Conservation (phyloP, 257 asterid genomes). For the Solanum phureja region DNA sequence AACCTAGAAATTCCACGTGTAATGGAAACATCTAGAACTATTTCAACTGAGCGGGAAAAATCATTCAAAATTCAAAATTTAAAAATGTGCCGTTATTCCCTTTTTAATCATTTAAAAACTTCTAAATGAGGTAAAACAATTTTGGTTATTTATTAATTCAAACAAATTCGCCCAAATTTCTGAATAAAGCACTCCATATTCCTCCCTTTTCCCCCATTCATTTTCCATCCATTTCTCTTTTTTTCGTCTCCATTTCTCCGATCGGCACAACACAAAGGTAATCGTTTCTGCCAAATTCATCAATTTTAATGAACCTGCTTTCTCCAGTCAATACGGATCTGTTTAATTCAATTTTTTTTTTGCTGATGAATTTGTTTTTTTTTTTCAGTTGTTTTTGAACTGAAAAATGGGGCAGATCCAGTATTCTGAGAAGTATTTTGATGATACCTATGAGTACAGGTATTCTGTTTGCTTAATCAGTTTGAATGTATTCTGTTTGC, state of each 20-base stretch:
- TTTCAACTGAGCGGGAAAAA: background rate
- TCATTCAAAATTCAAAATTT: background rate
- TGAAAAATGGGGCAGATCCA: constrained; percentile 44
- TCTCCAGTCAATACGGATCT: background rate
- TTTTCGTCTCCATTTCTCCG: background rate
- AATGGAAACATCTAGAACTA: background rate
- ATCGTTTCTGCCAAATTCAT: background rate
- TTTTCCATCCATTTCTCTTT: background rate
- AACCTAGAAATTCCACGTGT: background rate
- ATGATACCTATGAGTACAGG: constrained; percentile 44
- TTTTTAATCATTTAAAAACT: background rate
- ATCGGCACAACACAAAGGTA: background rate
- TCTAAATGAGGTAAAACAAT: background rate
- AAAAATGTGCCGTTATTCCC: background rate
- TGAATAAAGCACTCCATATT: background rate
- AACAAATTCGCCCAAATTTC: background rate
- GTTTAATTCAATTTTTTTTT: background rate
- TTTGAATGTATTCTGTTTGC: background rate
- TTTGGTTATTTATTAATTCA: background rate
- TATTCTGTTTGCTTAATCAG: background rate
- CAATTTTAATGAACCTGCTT: background rate
- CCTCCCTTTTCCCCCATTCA: background rate
- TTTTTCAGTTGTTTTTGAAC: background rate
- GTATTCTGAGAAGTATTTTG: constrained; percentile 43
- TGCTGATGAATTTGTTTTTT: background rate